These are phyloP conservation scores for Neospora caninum DNA, from an alignment of 169 alveolate genomes.

Conservation along the genomic window DNA sequence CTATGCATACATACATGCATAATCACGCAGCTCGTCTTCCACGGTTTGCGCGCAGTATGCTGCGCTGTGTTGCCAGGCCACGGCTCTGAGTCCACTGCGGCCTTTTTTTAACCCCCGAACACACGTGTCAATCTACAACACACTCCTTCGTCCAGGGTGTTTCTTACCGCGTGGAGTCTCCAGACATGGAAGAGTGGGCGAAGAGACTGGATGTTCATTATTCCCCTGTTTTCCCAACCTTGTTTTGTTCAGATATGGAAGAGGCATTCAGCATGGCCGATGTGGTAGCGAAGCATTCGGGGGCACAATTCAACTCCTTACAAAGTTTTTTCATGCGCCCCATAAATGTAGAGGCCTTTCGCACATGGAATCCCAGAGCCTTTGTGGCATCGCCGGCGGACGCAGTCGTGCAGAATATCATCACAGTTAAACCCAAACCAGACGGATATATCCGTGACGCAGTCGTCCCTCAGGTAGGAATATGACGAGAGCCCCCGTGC, in stretches of 20 bases:
- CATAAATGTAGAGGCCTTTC: conserved; percentile 17
- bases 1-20: neutral
- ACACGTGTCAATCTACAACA: too few relatives aligned
- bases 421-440: conserved; percentile 14
- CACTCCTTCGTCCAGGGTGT: too few relatives aligned
- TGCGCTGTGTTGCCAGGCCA: too few relatives aligned
- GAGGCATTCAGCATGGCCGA: neutral
- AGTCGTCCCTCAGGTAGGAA: conserved; percentile 28
- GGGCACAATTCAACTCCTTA: neutral
- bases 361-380: conserved; percentile 27
- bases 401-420: conserved; percentile 44
- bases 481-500: too few relatives aligned
- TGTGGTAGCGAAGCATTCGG: neutral
- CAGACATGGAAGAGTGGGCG: too few relatives aligned
- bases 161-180: too few relatives aligned
- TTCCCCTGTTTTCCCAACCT: neutral
- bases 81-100: too few relatives aligned
- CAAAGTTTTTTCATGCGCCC: conserved; percentile 47
- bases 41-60: too few relatives aligned
- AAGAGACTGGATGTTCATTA: too few relatives aligned
- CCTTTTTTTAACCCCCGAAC: too few relatives aligned
- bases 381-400: conserved; percentile 46
- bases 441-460: conserved; percentile 21
- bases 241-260: neutral
- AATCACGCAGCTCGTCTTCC: too few relatives aligned